These are phyloP conservation scores for Neurospora sp. DNA, from an alignment of 495 filamentous ascomycete species.

Conservation along the genomic window DNA sequence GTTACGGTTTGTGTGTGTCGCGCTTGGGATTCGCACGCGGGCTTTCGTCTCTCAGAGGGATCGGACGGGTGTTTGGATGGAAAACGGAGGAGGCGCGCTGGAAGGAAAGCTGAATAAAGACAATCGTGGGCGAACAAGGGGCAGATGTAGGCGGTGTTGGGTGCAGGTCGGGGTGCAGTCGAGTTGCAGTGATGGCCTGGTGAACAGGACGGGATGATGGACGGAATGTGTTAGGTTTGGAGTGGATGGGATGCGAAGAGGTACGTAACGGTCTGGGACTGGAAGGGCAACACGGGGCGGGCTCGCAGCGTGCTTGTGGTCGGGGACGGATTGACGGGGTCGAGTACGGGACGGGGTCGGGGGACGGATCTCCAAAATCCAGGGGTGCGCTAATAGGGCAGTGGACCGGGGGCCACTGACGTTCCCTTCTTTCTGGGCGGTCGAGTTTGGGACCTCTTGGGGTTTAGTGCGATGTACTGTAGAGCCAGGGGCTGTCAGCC, in stretches of 20 bases:
- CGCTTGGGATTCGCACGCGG: neutral
- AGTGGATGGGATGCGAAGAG: neutral
- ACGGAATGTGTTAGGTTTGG: neutral
- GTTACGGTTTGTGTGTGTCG: neutral
- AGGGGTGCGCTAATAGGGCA: neutral
- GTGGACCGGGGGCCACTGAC: neutral
- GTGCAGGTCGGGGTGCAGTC: neutral
- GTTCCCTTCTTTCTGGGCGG: neutral
- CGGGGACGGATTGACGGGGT: neutral
- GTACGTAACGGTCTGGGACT: neutral
- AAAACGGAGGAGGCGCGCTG: neutral
- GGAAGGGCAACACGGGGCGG: neutral
- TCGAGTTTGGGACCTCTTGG: neutral
- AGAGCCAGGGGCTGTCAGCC: neutral
- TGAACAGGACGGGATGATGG: neutral
- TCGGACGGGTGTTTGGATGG: neutral
- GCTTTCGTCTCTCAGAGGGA: neutral
- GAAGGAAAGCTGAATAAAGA: neutral
- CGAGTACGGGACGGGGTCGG: neutral
- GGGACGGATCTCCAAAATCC: neutral
- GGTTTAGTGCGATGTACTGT: neutral
- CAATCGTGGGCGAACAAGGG: neutral
- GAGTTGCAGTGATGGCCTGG: neutral
- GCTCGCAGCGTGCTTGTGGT: neutral
- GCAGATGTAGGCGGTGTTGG: neutral